Conservation (phyloP, 257 asterid genomes). For the Nicotiana noctiflora region DNA sequence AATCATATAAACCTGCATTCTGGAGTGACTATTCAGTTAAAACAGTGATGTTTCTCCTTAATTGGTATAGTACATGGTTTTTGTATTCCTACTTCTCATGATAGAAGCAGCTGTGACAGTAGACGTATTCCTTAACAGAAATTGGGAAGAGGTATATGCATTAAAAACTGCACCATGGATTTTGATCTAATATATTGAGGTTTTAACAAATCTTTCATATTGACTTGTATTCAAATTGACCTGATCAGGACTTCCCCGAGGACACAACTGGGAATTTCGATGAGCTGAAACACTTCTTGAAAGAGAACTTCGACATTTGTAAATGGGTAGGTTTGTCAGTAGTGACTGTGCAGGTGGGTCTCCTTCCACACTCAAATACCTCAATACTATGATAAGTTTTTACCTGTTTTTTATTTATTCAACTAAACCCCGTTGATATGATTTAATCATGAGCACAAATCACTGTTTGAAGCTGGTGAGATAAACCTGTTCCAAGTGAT, state of each 20-base stretch:
- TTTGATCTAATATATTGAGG: not conserved
- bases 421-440: not conserved
- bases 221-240: not conserved
- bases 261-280: slow-evolving; percentile 74
- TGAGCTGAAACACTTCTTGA: slow-evolving; percentile 55
- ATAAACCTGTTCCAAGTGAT: not conserved
- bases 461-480: not conserved
- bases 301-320: slow-evolving; percentile 67
- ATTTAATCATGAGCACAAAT: not conserved
- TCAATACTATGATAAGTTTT: not conserved
- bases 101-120: slow-evolving; percentile 70
- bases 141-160: slow-evolving; percentile 78
- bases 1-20: not conserved
- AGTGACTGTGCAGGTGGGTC: slow-evolving; percentile 65
- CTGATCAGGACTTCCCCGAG: slow-evolving; percentile 48
- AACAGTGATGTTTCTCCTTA: slow-evolving; percentile 37
- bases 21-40: not conserved
- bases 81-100: slow-evolving; percentile 57
- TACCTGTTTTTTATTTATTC: not conserved
- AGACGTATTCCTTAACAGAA: slow-evolving; percentile 65
- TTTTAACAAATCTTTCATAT: not conserved
- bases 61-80: slow-evolving; percentile 54
- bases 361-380: slow-evolving; percentile 10
- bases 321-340: slow-evolving; percentile 74
- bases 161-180: slow-evolving; percentile 4